Evolutionary conservation across 2,329 filamentous ascomycete species (phyloP).

Genomic region (Phaeosphaeria sp.): DNA sequence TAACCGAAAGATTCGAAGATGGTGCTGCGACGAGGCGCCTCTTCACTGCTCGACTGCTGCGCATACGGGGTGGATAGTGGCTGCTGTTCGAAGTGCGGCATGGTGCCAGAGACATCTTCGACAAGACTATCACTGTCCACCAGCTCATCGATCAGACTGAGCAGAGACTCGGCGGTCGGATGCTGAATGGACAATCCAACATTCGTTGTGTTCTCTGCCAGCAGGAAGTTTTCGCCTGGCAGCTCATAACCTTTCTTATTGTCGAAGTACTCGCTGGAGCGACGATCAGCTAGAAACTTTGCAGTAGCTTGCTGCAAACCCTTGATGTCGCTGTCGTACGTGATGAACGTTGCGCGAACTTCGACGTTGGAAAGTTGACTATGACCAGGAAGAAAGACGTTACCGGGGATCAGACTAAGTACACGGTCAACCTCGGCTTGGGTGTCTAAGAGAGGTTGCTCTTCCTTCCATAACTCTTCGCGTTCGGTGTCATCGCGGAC

Average conservation of each 20-base stretch:
- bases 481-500: background rate
- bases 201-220: background rate
- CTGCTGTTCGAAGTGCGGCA: background rate
- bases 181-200: background rate
- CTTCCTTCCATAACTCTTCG: background rate
- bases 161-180: background rate
- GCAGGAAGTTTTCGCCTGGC: constrained; percentile 6
- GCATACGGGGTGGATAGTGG: background rate
- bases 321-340: constrained; percentile 9
- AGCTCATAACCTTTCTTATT: constrained; percentile 1
- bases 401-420: background rate
- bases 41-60: background rate
- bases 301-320: constrained; percentile 8
- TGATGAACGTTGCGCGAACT: constrained; percentile 2
- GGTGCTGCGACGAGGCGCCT: background rate
- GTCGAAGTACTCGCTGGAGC: constrained; percentile 8
- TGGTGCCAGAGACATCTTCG: background rate
- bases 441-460: background rate
- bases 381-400: constrained; percentile 8
- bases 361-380: constrained; percentile 3
- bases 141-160: background rate
- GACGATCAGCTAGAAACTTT: constrained; percentile 7
- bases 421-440: constrained; percentile 3
- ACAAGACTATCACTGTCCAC: background rate
- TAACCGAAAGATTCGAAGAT: background rate